Evolutionary conservation across 2,329 filamentous ascomycete genomes (phyloP).

Genomic region (Fusarium nanum): DNA sequence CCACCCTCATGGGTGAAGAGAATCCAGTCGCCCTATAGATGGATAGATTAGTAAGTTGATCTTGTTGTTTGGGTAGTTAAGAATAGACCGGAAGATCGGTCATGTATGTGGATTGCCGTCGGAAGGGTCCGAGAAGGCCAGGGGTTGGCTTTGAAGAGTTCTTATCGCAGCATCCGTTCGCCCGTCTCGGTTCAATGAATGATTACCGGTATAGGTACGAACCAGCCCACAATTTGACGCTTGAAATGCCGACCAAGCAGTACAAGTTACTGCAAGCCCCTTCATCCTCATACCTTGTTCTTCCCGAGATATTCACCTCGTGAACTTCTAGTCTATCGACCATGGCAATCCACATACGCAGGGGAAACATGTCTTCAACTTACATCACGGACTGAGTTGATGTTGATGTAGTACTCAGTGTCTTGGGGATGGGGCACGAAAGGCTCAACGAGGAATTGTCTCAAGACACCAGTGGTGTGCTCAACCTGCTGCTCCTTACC

Average conservation of each 20-base stretch:
- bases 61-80: constrained; percentile 6
- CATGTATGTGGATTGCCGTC: constrained; percentile 21
- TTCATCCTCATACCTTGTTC: constrained; percentile 12
- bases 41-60: constrained; percentile 38
- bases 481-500: constrained; percentile 95
- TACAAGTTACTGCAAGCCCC: constrained; percentile 37
- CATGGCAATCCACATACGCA: constrained; percentile 27
- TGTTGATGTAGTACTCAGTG: constrained; percentile 99
- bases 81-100: constrained; percentile 13
- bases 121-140: constrained; percentile 31
- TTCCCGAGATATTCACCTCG: neutral
- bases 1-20: constrained; percentile 99
- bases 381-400: constrained; percentile 99
- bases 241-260: constrained; percentile 30
- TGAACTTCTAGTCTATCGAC: constrained; percentile 1
- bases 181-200: constrained; percentile 47
- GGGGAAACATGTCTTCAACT: constrained; percentile 59
- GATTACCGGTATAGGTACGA: constrained; percentile 43
- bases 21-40: constrained; percentile 92
- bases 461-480: constrained; percentile 86
- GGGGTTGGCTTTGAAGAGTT: constrained; percentile 35
- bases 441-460: constrained; percentile 97
- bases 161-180: constrained; percentile 55
- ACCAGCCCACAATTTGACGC: constrained; percentile 44
- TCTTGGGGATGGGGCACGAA: constrained; percentile 95